These are phyloP conservation scores for Mucor sp. DNA, from an alignment of 371 early-diverging fungal species.

Conservation along the genomic window DNA sequence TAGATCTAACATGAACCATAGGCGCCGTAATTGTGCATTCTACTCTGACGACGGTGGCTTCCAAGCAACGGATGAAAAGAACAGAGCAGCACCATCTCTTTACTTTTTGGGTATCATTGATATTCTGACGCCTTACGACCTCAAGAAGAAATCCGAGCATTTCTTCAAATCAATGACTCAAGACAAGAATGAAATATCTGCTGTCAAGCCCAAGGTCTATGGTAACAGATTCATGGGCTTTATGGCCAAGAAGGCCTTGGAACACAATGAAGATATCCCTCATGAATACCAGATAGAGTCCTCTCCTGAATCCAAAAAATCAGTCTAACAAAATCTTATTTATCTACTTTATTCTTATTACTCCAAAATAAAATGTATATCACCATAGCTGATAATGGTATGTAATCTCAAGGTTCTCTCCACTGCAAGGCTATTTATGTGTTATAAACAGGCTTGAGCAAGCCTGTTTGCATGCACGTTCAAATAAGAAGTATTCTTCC, in stretches of 20 bases:
- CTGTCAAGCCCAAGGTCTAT: slow-evolving; percentile 89
- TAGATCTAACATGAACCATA: slow-evolving; percentile 15
- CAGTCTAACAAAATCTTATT: neutral
- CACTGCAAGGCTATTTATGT: neutral
- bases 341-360: neutral
- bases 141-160: slow-evolving; percentile 87
- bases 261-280: slow-evolving; percentile 37
- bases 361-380: neutral
- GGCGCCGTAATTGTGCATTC: slow-evolving; percentile 75
- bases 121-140: slow-evolving; percentile 94
- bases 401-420: neutral
- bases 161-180: slow-evolving; percentile 82
- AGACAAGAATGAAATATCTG: slow-evolving; percentile 82
- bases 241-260: slow-evolving; percentile 32
- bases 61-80: slow-evolving; percentile 73
- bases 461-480: neutral
- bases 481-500: neutral
- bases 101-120: slow-evolving; percentile 97
- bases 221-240: slow-evolving; percentile 75
- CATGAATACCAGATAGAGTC: slow-evolving; percentile 28
- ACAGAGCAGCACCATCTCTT: slow-evolving; percentile 66
- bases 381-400: neutral
- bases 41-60: slow-evolving; percentile 93
- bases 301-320: neutral
- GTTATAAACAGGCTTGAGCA: neutral